Conservation (phyloP, 345 rosid genomes). For the Punica granatum region DNA sequence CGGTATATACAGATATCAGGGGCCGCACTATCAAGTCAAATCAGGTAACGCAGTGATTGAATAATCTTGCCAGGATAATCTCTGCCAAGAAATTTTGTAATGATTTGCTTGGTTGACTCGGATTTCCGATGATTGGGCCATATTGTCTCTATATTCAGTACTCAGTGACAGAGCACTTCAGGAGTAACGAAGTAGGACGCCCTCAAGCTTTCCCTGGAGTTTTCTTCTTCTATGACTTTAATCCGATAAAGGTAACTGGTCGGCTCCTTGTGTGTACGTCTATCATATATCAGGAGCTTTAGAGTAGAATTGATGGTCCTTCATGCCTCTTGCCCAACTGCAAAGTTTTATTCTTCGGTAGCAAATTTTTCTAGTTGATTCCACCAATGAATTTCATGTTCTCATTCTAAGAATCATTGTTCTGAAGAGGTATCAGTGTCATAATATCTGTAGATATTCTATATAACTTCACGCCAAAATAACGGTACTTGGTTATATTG, state of each 20-base stretch:
- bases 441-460: neutral
- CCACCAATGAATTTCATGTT: neutral
- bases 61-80: neutral
- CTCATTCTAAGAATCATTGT: too few relatives aligned
- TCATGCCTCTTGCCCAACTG: neutral
- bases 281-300: neutral
- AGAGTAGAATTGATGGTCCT: neutral
- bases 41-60: slow-evolving; percentile 44
- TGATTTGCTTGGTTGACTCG: slow-evolving; percentile 7
- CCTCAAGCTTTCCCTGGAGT: slow-evolving; percentile 54
- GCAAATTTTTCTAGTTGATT: neutral
- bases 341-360: neutral
- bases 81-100: neutral
- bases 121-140: slow-evolving; percentile 5
- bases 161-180: slow-evolving; percentile 86
- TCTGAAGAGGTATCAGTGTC: neutral
- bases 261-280: neutral
- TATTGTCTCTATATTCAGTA: slow-evolving; percentile 32
- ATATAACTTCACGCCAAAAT: neutral
- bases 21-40: slow-evolving; percentile 57
- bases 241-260: slow-evolving; percentile 73
- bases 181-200: slow-evolving; percentile 38
- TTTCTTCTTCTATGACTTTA: slow-evolving; percentile 84
- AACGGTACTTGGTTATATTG: neutral
- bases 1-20: slow-evolving; percentile 60